Evolutionary conservation across 116 monocot genomes (phyloP).

Genomic region (Cymodocea nodosa): DNA sequence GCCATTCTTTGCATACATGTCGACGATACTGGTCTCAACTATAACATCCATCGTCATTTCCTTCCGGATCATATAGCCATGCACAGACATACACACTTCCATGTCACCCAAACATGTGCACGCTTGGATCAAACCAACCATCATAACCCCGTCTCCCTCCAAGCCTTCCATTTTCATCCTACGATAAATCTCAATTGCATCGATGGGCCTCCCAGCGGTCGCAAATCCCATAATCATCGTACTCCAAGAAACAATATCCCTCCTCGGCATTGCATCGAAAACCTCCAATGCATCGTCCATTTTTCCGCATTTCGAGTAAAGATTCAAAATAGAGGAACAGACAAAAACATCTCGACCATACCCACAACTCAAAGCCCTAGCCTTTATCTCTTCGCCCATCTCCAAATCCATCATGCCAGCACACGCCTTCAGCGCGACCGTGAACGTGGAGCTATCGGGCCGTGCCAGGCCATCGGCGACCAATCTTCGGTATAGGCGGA

Average conservation of each 20-base stretch:
- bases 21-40: constrained; percentile 42
- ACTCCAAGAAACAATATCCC: constrained; percentile 49
- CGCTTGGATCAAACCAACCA: constrained; percentile 40
- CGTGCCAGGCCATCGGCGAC: background rate
- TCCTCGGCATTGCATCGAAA: constrained; percentile 43
- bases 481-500: constrained; percentile 25
- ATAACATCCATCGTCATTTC: constrained; percentile 33
- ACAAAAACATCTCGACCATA: constrained; percentile 43
- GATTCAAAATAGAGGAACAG: constrained; percentile 38
- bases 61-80: constrained; percentile 29
- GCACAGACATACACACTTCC: constrained; percentile 24
- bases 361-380: constrained; percentile 19
- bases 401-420: constrained; percentile 21
- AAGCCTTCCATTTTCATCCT: constrained; percentile 35
- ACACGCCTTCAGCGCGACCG: constrained; percentile 44
- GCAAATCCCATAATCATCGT: constrained; percentile 41
- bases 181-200: constrained; percentile 23
- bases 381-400: constrained; percentile 19
- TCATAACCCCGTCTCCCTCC: constrained; percentile 37
- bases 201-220: constrained; percentile 12
- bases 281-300: constrained; percentile 31
- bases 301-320: constrained; percentile 46
- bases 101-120: constrained; percentile 22
- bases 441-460: constrained; percentile 59
- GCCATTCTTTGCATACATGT: constrained; percentile 35